These are phyloP conservation scores for Pyricularia pennisetigena DNA, from an alignment of 2,329 filamentous ascomycete genomes.

Conservation along the genomic window DNA sequence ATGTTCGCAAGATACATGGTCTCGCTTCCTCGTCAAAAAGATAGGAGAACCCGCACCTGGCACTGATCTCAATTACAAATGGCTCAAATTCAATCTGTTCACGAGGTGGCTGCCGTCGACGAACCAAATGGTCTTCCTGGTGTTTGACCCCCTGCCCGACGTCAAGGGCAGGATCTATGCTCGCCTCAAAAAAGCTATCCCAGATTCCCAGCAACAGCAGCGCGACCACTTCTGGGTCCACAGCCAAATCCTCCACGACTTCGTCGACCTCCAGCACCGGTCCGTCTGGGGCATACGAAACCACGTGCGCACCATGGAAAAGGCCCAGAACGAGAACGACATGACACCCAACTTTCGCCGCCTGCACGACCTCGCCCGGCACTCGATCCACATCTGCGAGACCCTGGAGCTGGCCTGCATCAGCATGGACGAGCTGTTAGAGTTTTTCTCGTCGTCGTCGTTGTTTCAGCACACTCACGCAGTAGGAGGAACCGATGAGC, in stretches of 20 bases:
- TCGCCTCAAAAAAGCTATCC: not conserved
- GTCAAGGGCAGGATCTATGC: not conserved
- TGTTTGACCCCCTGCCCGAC: not conserved
- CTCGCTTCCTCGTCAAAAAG: not conserved
- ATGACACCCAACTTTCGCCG: not conserved
- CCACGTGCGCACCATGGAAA: slow-evolving; percentile 17
- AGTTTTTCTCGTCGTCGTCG: not conserved
- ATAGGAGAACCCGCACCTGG: not conserved
- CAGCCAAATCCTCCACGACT: slow-evolving; percentile 16
- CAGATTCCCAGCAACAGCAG: not conserved
- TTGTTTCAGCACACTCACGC: not conserved
- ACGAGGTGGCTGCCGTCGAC: not conserved
- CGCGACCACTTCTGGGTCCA: slow-evolving; percentile 27
- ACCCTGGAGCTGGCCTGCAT: slow-evolving; percentile 23
- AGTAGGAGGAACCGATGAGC: not conserved
- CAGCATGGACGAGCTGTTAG: slow-evolving; percentile 12
- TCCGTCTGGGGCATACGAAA: slow-evolving; percentile 29
- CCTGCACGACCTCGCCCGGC: slow-evolving; percentile 19
- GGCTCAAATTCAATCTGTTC: not conserved
- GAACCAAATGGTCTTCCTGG: not conserved
- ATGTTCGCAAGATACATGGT: not conserved
- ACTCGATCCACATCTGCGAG: slow-evolving; percentile 33
- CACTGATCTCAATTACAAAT: not conserved
- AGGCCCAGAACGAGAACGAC: not conserved
- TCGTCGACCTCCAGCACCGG: slow-evolving; percentile 20